These are phyloP conservation scores for Lactifluus volemus DNA, from an alignment of 768 basidiomycete species.

Conservation along the genomic window DNA sequence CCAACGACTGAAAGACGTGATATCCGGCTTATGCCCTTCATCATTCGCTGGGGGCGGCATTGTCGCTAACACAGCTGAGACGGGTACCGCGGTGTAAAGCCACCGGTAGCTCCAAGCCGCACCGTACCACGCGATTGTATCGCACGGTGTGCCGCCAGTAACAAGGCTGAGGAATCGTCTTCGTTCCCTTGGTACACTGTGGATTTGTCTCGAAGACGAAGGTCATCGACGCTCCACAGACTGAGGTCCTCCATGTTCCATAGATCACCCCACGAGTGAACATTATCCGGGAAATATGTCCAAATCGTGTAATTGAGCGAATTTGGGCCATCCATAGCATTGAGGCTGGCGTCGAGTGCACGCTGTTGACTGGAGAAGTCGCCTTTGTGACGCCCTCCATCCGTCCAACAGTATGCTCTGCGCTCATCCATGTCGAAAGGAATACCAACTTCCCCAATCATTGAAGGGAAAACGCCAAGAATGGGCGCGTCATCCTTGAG, in stretches of 20 bases:
- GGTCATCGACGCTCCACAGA: slow-evolving; percentile 76
- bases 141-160: slow-evolving; percentile 28
- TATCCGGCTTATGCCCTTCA: slow-evolving; percentile 10
- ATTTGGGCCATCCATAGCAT: slow-evolving; percentile 70
- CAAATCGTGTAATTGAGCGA: slow-evolving; percentile 75
- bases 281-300: slow-evolving; percentile 80
- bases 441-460: slow-evolving; percentile 93
- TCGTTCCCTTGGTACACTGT: slow-evolving; percentile 23
- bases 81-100: slow-evolving; percentile 17
- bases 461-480: slow-evolving; percentile 68
- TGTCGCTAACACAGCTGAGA: slow-evolving; percentile 32
- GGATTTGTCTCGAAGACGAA: slow-evolving; percentile 26
- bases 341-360: slow-evolving; percentile 80
- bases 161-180: slow-evolving; percentile 33
- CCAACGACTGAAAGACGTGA: slow-evolving; percentile 28
- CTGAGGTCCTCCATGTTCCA: slow-evolving; percentile 98
- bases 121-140: slow-evolving; percentile 5
- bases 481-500: slow-evolving; percentile 66
- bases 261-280: slow-evolving; percentile 86
- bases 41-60: slow-evolving; percentile 22
- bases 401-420: slow-evolving; percentile 71
- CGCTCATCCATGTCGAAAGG: slow-evolving; percentile 93
- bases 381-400: slow-evolving; percentile 57
- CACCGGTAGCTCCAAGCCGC: background rate
- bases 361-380: slow-evolving; percentile 72